A percentile compares a stretch with the other conserved stretches of the same genome.
These are phyloP conservation scores for Chrysoporthe austroafricana DNA, from an alignment of 2,329 filamentous ascomycete species.

Conservation along the genomic window DNA sequence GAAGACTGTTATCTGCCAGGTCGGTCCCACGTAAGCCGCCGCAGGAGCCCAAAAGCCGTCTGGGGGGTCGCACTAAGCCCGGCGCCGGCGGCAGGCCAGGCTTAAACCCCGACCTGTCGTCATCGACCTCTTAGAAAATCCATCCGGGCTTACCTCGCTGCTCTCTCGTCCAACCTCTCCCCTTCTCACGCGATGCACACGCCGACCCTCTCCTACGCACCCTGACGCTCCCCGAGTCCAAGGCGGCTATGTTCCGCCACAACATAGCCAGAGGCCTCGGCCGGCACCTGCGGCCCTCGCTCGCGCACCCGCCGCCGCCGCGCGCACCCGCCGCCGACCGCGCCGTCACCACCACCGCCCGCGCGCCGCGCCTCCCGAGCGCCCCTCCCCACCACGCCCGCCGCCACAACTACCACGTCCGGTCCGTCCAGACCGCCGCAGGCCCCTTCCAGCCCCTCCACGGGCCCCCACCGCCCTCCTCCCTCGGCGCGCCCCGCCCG, in stretches of 20 bases:
- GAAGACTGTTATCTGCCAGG: too few species aligned
- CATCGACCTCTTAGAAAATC: background rate
- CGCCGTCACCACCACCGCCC: background rate
- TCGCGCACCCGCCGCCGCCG: background rate
- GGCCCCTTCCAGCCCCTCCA: conserved; percentile 66
- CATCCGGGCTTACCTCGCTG: background rate
- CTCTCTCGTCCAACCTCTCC: background rate
- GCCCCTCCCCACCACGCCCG: background rate
- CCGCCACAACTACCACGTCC: conserved; percentile 24
- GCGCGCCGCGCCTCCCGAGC: conserved; percentile 11
- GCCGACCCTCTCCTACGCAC: background rate
- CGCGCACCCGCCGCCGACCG: background rate
- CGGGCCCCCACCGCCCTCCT: conserved; percentile 70
- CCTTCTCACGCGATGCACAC: too few species aligned
- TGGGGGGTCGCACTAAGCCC: too few species aligned
- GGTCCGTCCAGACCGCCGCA: conserved; percentile 34
- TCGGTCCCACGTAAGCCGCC: too few species aligned
- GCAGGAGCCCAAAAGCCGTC: background rate
- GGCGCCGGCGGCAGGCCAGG: background rate
- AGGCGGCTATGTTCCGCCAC: conserved; percentile 29
- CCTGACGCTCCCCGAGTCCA: background rate
- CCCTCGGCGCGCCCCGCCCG: conserved; percentile 72
- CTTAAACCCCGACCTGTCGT: background rate
- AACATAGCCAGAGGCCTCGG: conserved; percentile 25
- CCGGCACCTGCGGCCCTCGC: conserved; percentile 17